Evolutionary conservation across 768 basidiomycete species (phyloP), one percentile per base, ranked within the genome.

Genomic region (Kwoniella newhampshirensis): DNA sequence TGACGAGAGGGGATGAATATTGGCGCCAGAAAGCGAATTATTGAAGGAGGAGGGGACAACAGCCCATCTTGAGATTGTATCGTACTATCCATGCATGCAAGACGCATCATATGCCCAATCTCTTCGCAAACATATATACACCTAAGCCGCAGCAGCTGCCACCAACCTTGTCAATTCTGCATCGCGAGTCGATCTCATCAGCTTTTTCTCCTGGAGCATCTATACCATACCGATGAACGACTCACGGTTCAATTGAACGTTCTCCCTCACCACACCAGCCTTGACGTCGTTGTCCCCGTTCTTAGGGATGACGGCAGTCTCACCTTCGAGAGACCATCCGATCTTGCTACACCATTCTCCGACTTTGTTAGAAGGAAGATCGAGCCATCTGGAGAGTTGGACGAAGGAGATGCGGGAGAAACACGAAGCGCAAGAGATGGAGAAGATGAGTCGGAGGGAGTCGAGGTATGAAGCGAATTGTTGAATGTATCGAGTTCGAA

Each of bases 261-360:
- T 67, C 68, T 77, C 77, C 55, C 68, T 73, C 45, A 77, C 70
- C 2, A 74, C 74, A 50, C 75, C 74, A 15, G 75, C 71, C 64
- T 77, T 76, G 41, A 77, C 77, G 54, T 75, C 71, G 59, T 77
- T 77, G 54, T 77, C 77, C 28, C 75, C 75, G 58, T 77, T 77
- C 49, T 64, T 65, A 21, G 72, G 71, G 27, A 77, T 62, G 12
- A 54, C 57, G 18, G 74, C 71, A 2, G 54, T 46, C 1, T 74
- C 73, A n/a, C 71, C 77, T 51, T 76, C 68, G 6, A 75, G 62
- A 28, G 48, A 66, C 77, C 77, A 77, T 40, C 73, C 71, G 7
- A 73, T 53, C 35, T 60, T 58, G 15, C 56, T 60, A 15, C 64
- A 57, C 59, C 72, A 77, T n/a, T 41, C 26, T 17, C 45, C 42